Base-by-base conservation (phyloP, 805 yeast genomes). In the Candida tallmaniae region DNA sequence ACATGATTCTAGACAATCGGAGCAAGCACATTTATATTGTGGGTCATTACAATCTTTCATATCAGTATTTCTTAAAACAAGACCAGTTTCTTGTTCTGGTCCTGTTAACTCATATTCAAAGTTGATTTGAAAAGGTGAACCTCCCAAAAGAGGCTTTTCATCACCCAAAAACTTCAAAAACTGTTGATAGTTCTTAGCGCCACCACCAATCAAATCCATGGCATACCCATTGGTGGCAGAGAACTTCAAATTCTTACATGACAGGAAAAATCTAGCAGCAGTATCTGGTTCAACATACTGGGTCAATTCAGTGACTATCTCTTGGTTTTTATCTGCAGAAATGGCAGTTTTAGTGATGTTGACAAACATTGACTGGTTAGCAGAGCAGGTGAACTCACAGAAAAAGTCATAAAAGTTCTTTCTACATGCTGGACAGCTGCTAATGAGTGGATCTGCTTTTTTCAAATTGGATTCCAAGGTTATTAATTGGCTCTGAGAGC, bases 141-240 rank as follows among this genome's bases (percentile, higher is more conserved):
- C 98, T 1, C 97, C 97, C 4, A 90, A 65, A 48, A 86, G 46
- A 0, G 97, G 97, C 56, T 90, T 89, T 47, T 87, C 94, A 54
- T 90, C 97, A 9, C 97, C 97, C 33, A 93, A 59, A 51, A 90
- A 93, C 59, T 88, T 83, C 45, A 90, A 63, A 52, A 90, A 90
- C 35, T 77, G 76, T 21, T 65, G 47, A 55, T 76, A 84, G 47
- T 79, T 75, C 35, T 68, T 72, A 2, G 97, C 97, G 2, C 97
- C 97, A n/a, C 98, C 98, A 6, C 98, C 98, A 27, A 90, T 80
- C 26, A 90, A 68, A 53, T 90, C 97, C 97, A 90, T 88, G 7
- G 96, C 97, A 49, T 74, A 85, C 2, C 97, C 96, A 57, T 89
- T 90, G 2, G 97, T 88, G 6, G 96, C 96, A 3, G 90, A 78